Conservation (phyloP, 2,329 filamentous ascomycete species). For the Anthostomella pinea region DNA sequence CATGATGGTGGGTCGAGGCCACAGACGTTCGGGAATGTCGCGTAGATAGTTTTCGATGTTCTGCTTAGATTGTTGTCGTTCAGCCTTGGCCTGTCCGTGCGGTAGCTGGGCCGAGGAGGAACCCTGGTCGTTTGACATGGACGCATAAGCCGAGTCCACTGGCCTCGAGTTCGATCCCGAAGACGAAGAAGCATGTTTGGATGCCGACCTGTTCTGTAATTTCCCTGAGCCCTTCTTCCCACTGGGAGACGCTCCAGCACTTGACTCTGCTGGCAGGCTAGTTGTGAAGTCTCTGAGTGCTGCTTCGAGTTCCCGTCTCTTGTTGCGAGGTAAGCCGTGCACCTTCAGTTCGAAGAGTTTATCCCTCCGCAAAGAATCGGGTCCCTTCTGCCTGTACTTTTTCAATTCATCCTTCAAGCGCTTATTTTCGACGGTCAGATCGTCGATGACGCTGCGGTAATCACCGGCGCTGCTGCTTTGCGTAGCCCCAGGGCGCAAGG, state of each 20-base stretch:
- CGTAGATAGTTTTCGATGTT: constrained; percentile 69
- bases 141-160: constrained; percentile 65
- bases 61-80: constrained; percentile 45
- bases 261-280: constrained; percentile 54
- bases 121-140: constrained; percentile 55
- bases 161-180: constrained; percentile 53
- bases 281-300: constrained; percentile 69
- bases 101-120: constrained; percentile 41
- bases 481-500: constrained; percentile 32
- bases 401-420: constrained; percentile 70
- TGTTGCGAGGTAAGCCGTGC: constrained; percentile 67
- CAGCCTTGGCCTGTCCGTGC: constrained; percentile 31
- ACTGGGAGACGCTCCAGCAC: constrained; percentile 39
- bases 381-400: constrained; percentile 66
- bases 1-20: constrained; percentile 60
- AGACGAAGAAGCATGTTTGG: constrained; percentile 51
- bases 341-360: constrained; percentile 82
- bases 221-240: constrained; percentile 42
- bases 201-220: constrained; percentile 39
- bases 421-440: constrained; percentile 81
- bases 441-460: constrained; percentile 80
- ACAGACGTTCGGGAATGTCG: constrained; percentile 67
- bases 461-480: constrained; percentile 67
- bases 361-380: constrained; percentile 66
- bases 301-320: constrained; percentile 74